Conservation (phyloP, 768 basidiomycete genomes). For the Pleurotus tuber-regium region DNA sequence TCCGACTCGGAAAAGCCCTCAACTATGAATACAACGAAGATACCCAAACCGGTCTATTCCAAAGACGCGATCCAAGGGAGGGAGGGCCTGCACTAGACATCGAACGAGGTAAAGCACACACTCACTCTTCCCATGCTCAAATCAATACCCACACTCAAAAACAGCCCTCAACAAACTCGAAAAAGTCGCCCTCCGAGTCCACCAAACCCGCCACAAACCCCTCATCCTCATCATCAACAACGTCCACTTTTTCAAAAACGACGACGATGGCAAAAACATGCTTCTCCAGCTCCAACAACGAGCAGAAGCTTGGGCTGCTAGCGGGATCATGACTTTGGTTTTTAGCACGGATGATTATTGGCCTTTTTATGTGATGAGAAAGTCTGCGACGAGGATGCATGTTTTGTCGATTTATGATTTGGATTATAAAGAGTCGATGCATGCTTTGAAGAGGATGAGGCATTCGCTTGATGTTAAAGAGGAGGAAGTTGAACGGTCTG, state of each 20-base stretch:
- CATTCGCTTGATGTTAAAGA: too few relatives aligned
- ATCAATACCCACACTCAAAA: neutral
- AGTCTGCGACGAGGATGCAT: slow-evolving; percentile 23
- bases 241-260: slow-evolving; percentile 69
- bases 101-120: slow-evolving; percentile 63
- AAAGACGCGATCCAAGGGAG: slow-evolving; percentile 80
- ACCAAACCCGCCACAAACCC: slow-evolving; percentile 57
- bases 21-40: slow-evolving; percentile 88
- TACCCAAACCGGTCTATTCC: slow-evolving; percentile 77
- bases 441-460: slow-evolving; percentile 56
- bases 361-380: slow-evolving; percentile 69
- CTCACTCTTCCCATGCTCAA: neutral
- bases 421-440: slow-evolving; percentile 50
- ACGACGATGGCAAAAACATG: slow-evolving; percentile 74
- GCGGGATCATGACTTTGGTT: slow-evolving; percentile 69
- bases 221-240: slow-evolving; percentile 84
- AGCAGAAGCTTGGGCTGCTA: slow-evolving; percentile 83
- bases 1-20: slow-evolving; percentile 81
- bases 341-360: slow-evolving; percentile 88
- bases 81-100: slow-evolving; percentile 81
- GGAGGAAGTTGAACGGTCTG: too few relatives aligned
- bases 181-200: slow-evolving; percentile 74
- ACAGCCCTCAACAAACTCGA: slow-evolving; percentile 78
- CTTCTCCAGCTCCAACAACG: slow-evolving; percentile 85
- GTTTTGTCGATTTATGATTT: slow-evolving; percentile 74